Percentiles rank a stretch among this genome's conserved stretches.
phyloP scores from a whole-genome alignment of 1,139 yeast genomes.

The Suhomyces anneliseae region DNA sequence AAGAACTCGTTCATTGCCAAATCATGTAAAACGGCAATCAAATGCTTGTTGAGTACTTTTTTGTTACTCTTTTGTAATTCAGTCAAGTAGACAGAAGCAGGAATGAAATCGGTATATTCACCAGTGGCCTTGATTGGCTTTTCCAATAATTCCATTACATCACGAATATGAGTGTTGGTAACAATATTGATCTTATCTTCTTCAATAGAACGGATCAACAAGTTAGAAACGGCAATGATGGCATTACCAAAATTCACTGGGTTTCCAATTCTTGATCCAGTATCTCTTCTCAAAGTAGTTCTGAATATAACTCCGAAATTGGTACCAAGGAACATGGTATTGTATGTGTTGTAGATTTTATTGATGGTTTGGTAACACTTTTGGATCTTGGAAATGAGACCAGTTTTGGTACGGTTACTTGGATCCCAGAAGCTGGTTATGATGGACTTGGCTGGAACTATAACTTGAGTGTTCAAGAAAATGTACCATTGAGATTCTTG shows the following conservation, averaged over 20 bases:
- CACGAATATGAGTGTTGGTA: conserved; percentile 53
- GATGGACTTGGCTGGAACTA: conserved; percentile 16
- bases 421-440: conserved; percentile 5
- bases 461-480: conserved; percentile 13
- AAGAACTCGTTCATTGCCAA: conserved; percentile 62
- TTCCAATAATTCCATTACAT: conserved; percentile 58
- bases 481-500: conserved; percentile 8
- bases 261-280: conserved; percentile 58
- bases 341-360: conserved; percentile 5
- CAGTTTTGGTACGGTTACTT: neutral
- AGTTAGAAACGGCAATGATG: conserved; percentile 58
- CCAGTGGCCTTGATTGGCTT: conserved; percentile 50
- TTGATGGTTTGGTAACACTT: neutral
- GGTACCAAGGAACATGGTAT: conserved; percentile 15
- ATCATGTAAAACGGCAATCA: conserved; percentile 59
- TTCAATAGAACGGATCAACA: conserved; percentile 59
- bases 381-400: neutral
- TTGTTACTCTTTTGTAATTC: conserved; percentile 23
- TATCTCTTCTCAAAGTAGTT: conserved; percentile 51
- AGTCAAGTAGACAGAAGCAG: conserved; percentile 48
- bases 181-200: conserved; percentile 58
- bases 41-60: conserved; percentile 31
- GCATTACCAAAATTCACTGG: conserved; percentile 64
- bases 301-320: conserved; percentile 49
- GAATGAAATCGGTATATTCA: conserved; percentile 40